Base-by-base conservation (phyloP, 192 early-diverging fungal genomes). In the Cetraspora pellucida region DNA sequence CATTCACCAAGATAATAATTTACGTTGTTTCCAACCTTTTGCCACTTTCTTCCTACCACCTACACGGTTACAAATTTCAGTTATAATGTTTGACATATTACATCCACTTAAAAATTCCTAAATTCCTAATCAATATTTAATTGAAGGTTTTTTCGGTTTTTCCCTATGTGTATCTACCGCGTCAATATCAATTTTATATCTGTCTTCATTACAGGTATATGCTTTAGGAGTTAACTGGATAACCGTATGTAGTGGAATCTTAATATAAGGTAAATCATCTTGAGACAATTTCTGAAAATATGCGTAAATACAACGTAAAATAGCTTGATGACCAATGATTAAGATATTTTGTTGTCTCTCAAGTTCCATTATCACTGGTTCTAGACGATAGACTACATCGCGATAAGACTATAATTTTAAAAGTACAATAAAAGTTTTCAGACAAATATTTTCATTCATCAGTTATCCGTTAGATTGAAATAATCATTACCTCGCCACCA, bases 321-420 rank as follows among this genome's bases (percentile, higher is more conserved):
- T 96, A 0, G 97, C 98, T 74, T 99, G 98, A 80, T 99, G 98
- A 21, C 95, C 95, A 79, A 98, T 89, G 64, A 98, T 98, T 72
- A 98, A 85, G 65, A 98, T 97, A 77, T 94, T 93, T 79, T 96
- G 92, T 82, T 99, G 96, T 43, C 98, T 90, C 79, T 98, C 98
- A 52, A 99, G 87, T 80, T 99, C 98, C 95, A 99, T 95, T 70
- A 98, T 99, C 68, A 99, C 95, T 2, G 98, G 98, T 84, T 99
- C 98, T 44, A 99, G 81, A 44, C 96, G 89, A 77, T 95, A 84
- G 11, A 99, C 98, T 17, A 99, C 91, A 83, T 98, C 96, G 14
- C 95, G 89, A 80, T 99, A 98, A n/a, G 93, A 95, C 87, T 83
- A 58, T 46, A 16, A 54, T 19, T 17, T 17, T n/a, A n/a, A 54